Conservation (phyloP, 2,329 filamentous ascomycete genomes). For the Aspergillus jensenii region DNA sequence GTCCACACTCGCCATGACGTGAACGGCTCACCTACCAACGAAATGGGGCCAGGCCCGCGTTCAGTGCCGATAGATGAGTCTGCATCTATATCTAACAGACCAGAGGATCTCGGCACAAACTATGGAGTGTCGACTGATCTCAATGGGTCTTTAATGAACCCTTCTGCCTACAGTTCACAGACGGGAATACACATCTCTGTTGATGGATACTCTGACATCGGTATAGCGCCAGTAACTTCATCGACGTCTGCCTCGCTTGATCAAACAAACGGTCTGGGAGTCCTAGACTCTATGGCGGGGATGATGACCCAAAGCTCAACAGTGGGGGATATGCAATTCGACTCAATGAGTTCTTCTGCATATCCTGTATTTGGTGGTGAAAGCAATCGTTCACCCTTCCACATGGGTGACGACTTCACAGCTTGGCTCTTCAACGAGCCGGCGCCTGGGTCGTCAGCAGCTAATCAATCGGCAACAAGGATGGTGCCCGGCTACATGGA, state of each 20-base stretch:
- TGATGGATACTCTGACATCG: slow-evolving; percentile 21
- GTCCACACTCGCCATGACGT: slow-evolving; percentile 13
- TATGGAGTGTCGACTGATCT: slow-evolving; percentile 23
- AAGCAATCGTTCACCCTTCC: slow-evolving; percentile 82
- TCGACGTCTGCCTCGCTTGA: slow-evolving; percentile 27
- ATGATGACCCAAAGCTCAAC: slow-evolving; percentile 26
- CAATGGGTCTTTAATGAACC: slow-evolving; percentile 18
- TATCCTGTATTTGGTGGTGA: slow-evolving; percentile 88
- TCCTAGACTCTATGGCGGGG: slow-evolving; percentile 24
- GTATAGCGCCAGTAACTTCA: slow-evolving; percentile 18
- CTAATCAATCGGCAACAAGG: slow-evolving; percentile 42
- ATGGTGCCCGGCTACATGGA: slow-evolving; percentile 44
- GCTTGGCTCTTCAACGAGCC: slow-evolving; percentile 78
- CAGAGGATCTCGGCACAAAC: slow-evolving; percentile 12
- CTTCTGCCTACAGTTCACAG: slow-evolving; percentile 18
- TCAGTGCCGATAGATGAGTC: slow-evolving; percentile 10
- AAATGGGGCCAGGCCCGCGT: slow-evolving; percentile 17
- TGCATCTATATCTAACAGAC: slow-evolving; percentile 11
- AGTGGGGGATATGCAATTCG: slow-evolving; percentile 31
- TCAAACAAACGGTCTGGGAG: slow-evolving; percentile 25
- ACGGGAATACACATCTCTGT: slow-evolving; percentile 18
- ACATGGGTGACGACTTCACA: slow-evolving; percentile 84
- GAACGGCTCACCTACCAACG: slow-evolving; percentile 15
- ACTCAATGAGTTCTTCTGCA: slow-evolving; percentile 44
- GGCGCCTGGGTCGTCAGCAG: slow-evolving; percentile 54